A percentile compares a stretch with the other conserved stretches of the same genome.
These are phyloP conservation scores for Yarrowia sp. DNA, from an alignment of 805 yeast genomes.

Conservation along the genomic window DNA sequence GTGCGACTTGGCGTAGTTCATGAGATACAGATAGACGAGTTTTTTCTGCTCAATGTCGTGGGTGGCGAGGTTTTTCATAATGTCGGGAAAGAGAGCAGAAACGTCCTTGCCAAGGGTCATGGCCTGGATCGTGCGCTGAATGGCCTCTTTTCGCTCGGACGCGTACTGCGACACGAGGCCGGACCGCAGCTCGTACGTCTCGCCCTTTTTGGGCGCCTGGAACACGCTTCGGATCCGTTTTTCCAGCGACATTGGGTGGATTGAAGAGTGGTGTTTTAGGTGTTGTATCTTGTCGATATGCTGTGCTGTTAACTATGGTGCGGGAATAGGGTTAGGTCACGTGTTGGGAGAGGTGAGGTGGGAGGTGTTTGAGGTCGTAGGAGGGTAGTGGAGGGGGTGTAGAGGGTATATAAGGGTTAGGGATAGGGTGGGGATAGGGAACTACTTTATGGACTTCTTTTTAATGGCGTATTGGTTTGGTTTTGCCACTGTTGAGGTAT, in stretches of 20 bases:
- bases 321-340: background rate
- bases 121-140: conserved; percentile 93
- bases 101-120: conserved; percentile 99
- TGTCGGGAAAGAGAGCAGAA: conserved; percentile 90
- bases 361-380: background rate
- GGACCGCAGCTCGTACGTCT: conserved; percentile 82
- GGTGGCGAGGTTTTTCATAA: conserved; percentile 92
- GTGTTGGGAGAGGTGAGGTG: background rate
- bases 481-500: background rate
- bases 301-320: conserved; percentile 8
- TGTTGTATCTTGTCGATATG: background rate
- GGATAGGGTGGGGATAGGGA: no score
- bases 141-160: conserved; percentile 90
- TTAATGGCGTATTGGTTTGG: no score
- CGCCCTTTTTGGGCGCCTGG: conserved; percentile 56
- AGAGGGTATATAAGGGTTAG: background rate
- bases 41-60: conserved; percentile 96
- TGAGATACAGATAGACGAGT: conserved; percentile 85
- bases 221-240: conserved; percentile 51
- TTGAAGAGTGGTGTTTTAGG: background rate
- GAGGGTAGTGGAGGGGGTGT: background rate
- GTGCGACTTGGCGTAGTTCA: conserved; percentile 95
- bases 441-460: no score
- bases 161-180: conserved; percentile 95
- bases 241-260: conserved; percentile 20